Conservation (phyloP, 768 basidiomycete genomes). For the Phanerodontia chrysosporium region DNA sequence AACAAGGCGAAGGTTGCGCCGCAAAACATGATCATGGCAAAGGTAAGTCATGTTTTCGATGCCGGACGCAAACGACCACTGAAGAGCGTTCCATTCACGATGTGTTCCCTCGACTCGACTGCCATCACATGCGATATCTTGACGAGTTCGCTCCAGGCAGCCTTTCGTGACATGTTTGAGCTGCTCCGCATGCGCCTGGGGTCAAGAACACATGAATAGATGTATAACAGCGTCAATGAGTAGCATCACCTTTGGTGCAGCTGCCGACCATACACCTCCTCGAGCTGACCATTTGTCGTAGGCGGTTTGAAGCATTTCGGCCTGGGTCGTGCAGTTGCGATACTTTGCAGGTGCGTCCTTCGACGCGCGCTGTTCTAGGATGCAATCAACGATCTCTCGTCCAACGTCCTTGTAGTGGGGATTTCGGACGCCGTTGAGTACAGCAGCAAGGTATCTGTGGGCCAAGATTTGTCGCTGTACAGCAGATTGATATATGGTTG, state of each 20-base stretch:
- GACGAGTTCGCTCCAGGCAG: slow-evolving; percentile 17
- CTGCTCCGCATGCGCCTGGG: slow-evolving; percentile 25
- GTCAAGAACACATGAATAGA: background rate
- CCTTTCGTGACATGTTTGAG: slow-evolving; percentile 26
- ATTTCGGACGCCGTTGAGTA: background rate
- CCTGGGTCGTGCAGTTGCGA: background rate
- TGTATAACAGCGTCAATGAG: background rate
- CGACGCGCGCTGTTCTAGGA: background rate
- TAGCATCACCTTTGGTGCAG: background rate
- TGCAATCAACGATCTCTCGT: background rate
- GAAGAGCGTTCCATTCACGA: slow-evolving; percentile 26
- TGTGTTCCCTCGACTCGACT: slow-evolving; percentile 27
- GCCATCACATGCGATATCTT: slow-evolving; percentile 23
- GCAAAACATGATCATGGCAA: slow-evolving; percentile 20
- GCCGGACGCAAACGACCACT: slow-evolving; percentile 20
- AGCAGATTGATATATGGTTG: background rate
- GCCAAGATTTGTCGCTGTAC: background rate
- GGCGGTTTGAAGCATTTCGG: background rate
- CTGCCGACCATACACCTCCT: slow-evolving; percentile 5
- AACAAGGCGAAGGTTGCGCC: slow-evolving; percentile 15
- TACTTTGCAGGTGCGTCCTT: slow-evolving; percentile 1
- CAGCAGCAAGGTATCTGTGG: background rate
- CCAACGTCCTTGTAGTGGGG: background rate
- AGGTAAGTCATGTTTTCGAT: slow-evolving; percentile 17
- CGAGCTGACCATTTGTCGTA: background rate